These are phyloP conservation scores for Tillandsia leiboldiana DNA, from an alignment of 176 grass and related monocot genomes.

Conservation along the genomic window DNA sequence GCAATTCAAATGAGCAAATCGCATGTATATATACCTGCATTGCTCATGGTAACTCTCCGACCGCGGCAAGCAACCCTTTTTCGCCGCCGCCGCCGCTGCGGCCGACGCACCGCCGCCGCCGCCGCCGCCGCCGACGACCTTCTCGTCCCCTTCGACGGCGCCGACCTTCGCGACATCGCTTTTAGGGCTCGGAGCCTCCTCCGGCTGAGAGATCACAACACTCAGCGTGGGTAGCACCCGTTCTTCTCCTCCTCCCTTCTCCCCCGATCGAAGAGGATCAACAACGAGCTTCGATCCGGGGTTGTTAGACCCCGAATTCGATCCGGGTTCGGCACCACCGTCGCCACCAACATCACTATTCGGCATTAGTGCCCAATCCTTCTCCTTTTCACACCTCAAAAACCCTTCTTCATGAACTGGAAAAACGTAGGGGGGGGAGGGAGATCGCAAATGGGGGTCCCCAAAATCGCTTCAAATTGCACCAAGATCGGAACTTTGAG, in stretches of 20 bases:
- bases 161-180: not conserved
- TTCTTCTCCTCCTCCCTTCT: conserved; percentile 10
- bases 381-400: not conserved
- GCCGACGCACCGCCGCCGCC: conserved; percentile 1
- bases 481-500: conserved; percentile 8
- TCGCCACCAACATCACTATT: conserved; percentile 16
- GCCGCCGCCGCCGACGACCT: not conserved
- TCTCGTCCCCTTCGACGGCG: conserved; percentile 4
- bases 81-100: conserved; percentile 15
- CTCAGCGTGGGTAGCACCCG: conserved; percentile 25
- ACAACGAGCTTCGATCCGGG: conserved; percentile 4
- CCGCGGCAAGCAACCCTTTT: conserved; percentile 34
- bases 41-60: conserved; percentile 63
- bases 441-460: not conserved
- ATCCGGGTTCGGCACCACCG: conserved; percentile 3
- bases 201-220: conserved; percentile 60
- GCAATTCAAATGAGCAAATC: not conserved
- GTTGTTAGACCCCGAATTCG: conserved; percentile 13
- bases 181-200: conserved; percentile 39
- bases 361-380: conserved; percentile 15
- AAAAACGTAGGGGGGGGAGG: not conserved
- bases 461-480: not conserved
- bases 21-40: conserved; percentile 55
- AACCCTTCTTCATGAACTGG: conserved; percentile 1
- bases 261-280: conserved; percentile 24